Percentiles rank a stretch among this genome's conserved stretches.
phyloP scores from a whole-genome alignment of 257 asterid species.

The Salvia rosmarinus region DNA sequence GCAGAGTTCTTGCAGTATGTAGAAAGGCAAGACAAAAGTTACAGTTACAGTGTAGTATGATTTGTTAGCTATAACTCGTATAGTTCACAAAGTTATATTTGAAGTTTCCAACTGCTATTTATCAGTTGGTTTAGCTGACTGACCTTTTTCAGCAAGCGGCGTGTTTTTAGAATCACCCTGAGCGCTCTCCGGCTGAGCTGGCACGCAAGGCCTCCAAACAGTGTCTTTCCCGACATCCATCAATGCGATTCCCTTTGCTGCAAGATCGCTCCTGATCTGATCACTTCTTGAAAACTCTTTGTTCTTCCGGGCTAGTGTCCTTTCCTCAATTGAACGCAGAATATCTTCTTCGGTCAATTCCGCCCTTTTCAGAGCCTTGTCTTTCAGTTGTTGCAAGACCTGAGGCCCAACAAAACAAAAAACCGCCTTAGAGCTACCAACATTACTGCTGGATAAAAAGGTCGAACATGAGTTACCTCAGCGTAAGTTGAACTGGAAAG shows the following conservation, averaged over 20 bases:
- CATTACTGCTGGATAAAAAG: neutral
- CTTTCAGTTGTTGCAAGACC: slow-evolving; percentile 80
- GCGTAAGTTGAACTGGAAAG: slow-evolving; percentile 40
- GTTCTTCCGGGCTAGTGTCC: slow-evolving; percentile 62
- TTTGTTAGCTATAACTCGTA: too few species aligned
- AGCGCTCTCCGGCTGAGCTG: slow-evolving; percentile 8
- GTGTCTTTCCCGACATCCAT: slow-evolving; percentile 86
- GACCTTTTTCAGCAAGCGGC: neutral
- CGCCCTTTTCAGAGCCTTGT: slow-evolving; percentile 77
- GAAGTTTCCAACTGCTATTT: neutral
- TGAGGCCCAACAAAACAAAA: slow-evolving; percentile 27
- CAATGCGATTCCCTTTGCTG: slow-evolving; percentile 68
- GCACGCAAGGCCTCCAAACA: slow-evolving; percentile 73
- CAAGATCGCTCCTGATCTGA: slow-evolving; percentile 65
- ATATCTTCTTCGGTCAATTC: slow-evolving; percentile 65
- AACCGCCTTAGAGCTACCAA: neutral
- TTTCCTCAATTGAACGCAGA: slow-evolving; percentile 56
- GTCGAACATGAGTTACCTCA: slow-evolving; percentile 39
- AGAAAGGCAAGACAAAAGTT: neutral
- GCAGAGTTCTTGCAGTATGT: slow-evolving; percentile 15
- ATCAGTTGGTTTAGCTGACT: neutral
- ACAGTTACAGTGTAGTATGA: neutral
- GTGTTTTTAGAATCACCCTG: neutral
- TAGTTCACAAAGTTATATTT: neutral
- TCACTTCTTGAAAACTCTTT: slow-evolving; percentile 64